Evolutionary conservation across 2,329 filamentous ascomycete genomes (phyloP), one percentile per base, ranked within the genome.

Genomic region (Erysiphe pisi): DNA sequence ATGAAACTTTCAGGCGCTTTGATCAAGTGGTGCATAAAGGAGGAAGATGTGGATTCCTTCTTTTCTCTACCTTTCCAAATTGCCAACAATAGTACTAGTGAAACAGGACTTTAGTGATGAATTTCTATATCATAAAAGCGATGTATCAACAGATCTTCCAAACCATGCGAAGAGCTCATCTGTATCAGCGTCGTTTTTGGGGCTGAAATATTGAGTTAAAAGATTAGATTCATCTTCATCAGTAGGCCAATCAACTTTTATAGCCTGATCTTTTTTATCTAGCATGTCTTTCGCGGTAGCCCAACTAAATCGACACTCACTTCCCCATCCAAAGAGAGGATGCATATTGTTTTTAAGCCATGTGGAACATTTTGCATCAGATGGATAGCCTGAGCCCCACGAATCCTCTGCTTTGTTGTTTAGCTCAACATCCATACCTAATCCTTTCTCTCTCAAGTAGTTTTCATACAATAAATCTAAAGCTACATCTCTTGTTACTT

Each of bases 301-400:
- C 95, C 95, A 99, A 81, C 93, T 97, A 81, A 97, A 98, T 6
- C 95, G 87, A 82, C 93, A 97, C 83, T 98, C 94, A 36, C 88
- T 88, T 0, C 94, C 94, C 94, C 95, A 99, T 20, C 95, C 95
- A 84, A 98, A 99, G 0, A 98, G 84, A 2, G 93, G 92, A 81
- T 99, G 90, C 90, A 97, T 94, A 79, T 94, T 95, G 58, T 84
- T 85, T 83, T 89, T 92, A 82, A 99, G 82, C 94, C 95, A 99
- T 31, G 84, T 83, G 1, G 91, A 88, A 80, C 93, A 97, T 78
- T 91, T 88, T 28, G 86, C 89, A 83, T 99, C 95, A 0, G 91
- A 93, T 0, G 95, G 95, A 82, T 99, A 99, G 0, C 95, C 95
- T 0, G 93, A 97, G 0, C 95, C 95, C 93, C 95, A 97, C 40